These are phyloP conservation scores for Sophora flavescens DNA, from an alignment of 306 rosid species.

Conservation along the genomic window DNA sequence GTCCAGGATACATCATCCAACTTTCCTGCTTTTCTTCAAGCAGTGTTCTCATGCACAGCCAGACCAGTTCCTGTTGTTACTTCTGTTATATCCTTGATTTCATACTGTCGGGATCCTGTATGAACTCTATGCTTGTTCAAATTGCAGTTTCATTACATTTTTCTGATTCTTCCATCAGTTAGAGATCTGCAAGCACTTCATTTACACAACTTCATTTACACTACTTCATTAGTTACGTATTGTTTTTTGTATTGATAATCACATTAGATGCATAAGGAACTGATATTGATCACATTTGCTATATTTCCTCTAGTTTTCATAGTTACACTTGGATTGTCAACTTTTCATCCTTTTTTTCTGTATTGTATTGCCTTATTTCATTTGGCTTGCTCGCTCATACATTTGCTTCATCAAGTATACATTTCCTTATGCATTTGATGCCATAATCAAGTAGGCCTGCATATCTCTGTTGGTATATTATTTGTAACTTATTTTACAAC, in stretches of 20 bases:
- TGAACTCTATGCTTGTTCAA: constrained; percentile 49
- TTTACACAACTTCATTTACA: neutral
- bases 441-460: constrained; percentile 2
- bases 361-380: constrained; percentile 1
- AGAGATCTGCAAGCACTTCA: constrained; percentile 19
- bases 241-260: constrained; percentile 29
- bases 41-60: constrained; percentile 67
- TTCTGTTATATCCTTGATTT: constrained; percentile 75
- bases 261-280: constrained; percentile 18
- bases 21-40: constrained; percentile 79
- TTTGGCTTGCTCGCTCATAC: constrained; percentile 26
- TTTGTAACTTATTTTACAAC: constrained; percentile 9
- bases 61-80: constrained; percentile 74
- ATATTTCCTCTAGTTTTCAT: constrained; percentile 16
- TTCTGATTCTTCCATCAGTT: constrained; percentile 16
- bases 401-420: constrained; percentile 17
- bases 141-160: constrained; percentile 24
- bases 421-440: constrained; percentile 29
- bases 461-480: constrained; percentile 26
- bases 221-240: constrained; percentile 7
- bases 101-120: constrained; percentile 81
- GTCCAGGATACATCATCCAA: constrained; percentile 72
- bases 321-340: constrained; percentile 1
- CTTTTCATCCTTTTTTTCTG: constrained; percentile 34
- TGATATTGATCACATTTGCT: constrained; percentile 7